Base-by-base conservation (phyloP, 1,139 yeast species). In the Nakaseomyces glabratus region DNA sequence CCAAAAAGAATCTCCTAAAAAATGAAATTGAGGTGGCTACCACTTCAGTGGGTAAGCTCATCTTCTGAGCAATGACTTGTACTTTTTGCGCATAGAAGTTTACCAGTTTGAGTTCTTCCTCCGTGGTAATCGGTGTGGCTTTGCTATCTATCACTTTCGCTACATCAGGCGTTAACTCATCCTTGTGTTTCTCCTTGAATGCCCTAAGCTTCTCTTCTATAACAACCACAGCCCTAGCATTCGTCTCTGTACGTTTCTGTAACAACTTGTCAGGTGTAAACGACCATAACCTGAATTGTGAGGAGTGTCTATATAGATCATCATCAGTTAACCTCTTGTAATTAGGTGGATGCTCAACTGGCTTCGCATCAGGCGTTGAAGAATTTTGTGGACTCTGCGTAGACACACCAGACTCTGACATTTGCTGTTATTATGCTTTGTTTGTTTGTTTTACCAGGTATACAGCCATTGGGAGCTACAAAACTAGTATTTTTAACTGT, bases 271-370 rank as follows among this genome's bases (percentile, higher is more conserved):
- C 73, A 15, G 55, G 52, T 0, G 86, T 76, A 55, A 72, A 86
- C 1, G 96, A 86, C 98, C 98, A 90, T 14, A 74, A 42, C 36
- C 79, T 66, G 55, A 69, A 90, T 60, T 90, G 98, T 0, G 93
- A 71, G 4, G 95, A 82, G 34, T 86, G 70, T 36, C 97, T 69
- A 57, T 84, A 90, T 31, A 90, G 62, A 44, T 88, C 97, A 57
- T 90, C 97, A 45, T 73, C 79, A 2, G 80, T 58, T 4, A 74
- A 60, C 37, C 67, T 57, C 24, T 53, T 46, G 37, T 46, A 46
- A 9, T 46, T 39, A 15, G 46, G 44, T 19, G 48, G 30, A 17
- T 26, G 11, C 8, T 26, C 21, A 10, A 6, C 11, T 6, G 20
- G 28, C 2, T n/a, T 17, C 11, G 35, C 11, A 16, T 28, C 35